Percentiles rank a stretch among this genome's conserved stretches.
phyloP scores from a whole-genome alignment of 352 stramenopile genomes.

The Pythium dissimile region DNA sequence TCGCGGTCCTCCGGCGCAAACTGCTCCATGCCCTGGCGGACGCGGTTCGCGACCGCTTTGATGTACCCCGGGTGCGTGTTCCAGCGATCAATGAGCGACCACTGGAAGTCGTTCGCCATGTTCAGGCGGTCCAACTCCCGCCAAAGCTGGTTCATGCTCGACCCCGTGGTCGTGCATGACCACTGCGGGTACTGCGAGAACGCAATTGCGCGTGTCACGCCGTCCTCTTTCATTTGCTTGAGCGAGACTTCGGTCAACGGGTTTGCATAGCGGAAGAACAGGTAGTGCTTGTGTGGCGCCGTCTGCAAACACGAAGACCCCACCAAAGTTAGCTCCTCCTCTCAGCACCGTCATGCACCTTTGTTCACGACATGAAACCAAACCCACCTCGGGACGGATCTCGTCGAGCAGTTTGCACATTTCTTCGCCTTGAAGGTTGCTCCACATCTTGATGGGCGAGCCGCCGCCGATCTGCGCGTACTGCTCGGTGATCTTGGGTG shows the following conservation, averaged over 20 bases:
- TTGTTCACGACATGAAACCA: too few species aligned
- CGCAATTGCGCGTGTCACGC: slow-evolving; percentile 94
- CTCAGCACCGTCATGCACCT: too few species aligned
- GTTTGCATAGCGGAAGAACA: slow-evolving; percentile 98
- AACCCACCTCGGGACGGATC: slow-evolving; percentile 71
- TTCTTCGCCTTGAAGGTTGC: slow-evolving; percentile 91
- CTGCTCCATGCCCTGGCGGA: slow-evolving; percentile 89
- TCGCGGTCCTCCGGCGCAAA: slow-evolving; percentile 90
- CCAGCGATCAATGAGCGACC: slow-evolving; percentile 89
- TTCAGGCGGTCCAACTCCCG: slow-evolving; percentile 80
- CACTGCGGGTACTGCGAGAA: slow-evolving; percentile 99
- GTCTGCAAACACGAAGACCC: too few species aligned
- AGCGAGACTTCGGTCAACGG: slow-evolving; percentile 97
- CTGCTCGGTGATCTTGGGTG: slow-evolving; percentile 93
- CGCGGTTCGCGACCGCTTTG: slow-evolving; percentile 89
- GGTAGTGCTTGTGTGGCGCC: slow-evolving; percentile 93
- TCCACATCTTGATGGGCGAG: slow-evolving; percentile 98
- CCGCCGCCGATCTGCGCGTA: slow-evolving; percentile 97
- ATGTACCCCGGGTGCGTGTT: slow-evolving; percentile 97
- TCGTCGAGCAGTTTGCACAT: slow-evolving; percentile 90
- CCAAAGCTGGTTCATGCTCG: slow-evolving; percentile 92
- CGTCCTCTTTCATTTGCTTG: slow-evolving; percentile 93
- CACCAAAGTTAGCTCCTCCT: too few species aligned
- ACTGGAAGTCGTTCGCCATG: slow-evolving; percentile 83
- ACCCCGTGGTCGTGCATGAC: slow-evolving; percentile 96